These are phyloP conservation scores for Penicillium pancosmium DNA, from an alignment of 495 filamentous ascomycete genomes.

Conservation along the genomic window DNA sequence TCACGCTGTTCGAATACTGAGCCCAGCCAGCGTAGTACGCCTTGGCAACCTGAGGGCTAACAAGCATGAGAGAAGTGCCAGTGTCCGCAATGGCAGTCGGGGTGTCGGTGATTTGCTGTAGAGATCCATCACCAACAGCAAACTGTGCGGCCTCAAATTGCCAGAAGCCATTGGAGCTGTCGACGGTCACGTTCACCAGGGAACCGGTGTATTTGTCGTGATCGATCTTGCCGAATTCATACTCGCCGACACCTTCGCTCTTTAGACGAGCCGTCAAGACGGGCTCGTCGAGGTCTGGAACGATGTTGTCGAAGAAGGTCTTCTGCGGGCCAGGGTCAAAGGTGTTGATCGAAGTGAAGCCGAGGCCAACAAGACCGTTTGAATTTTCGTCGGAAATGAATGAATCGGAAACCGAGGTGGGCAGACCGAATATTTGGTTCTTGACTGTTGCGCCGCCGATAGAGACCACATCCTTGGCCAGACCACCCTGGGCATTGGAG, in stretches of 20 bases:
- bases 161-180: constrained; percentile 73
- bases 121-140: constrained; percentile 49
- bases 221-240: constrained; percentile 79
- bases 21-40: constrained; percentile 71
- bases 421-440: constrained; percentile 71
- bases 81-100: constrained; percentile 68
- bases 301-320: constrained; percentile 83
- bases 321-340: constrained; percentile 66
- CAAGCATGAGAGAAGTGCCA: constrained; percentile 72
- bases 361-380: constrained; percentile 79
- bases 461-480: constrained; percentile 73
- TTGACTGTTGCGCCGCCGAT: constrained; percentile 72
- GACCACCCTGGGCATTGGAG: constrained; percentile 63
- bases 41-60: constrained; percentile 60
- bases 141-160: constrained; percentile 64
- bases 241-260: constrained; percentile 61
- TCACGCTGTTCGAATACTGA: constrained; percentile 43
- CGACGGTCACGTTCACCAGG: constrained; percentile 65
- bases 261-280: constrained; percentile 75
- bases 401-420: constrained; percentile 60
- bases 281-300: constrained; percentile 61
- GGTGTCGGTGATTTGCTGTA: constrained; percentile 32
- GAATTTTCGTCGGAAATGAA: constrained; percentile 64
- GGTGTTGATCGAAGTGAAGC: constrained; percentile 74
- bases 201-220: constrained; percentile 62